Evolutionary conservation across 176 grass and related monocot species (phyloP), one percentile per base, ranked within the genome.

Genomic region (Themeda triandra): DNA sequence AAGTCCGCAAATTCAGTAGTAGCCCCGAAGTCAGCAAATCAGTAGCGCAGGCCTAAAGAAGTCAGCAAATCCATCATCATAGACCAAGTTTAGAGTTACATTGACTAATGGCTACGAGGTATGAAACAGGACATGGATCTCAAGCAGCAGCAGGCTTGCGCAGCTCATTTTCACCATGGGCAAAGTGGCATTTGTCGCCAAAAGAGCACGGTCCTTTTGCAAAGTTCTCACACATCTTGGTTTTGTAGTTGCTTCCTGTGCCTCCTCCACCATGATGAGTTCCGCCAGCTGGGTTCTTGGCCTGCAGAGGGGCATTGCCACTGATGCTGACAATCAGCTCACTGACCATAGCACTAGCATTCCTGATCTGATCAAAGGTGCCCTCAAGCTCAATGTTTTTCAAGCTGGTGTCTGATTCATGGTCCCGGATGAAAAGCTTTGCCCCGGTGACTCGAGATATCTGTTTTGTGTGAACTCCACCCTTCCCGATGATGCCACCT

Each of bases 321-420:
- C 87, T 74, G 33, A 98, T 83, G 67, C 82, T 90, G 40, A 90
- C 84, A 67, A 98, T 98, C 48, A 98, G 68, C 54, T 98, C 95
- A 58, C 80, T 88, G 31, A 98, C 89, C 92, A 93, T 85, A 10
- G 79, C 71, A 24, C 87, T 95, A 27, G 95, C 95, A 59, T 95
- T 74, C 30, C 95, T 95, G 83, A 98, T 95, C 77, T 95, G 95
- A 88, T 95, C 91, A 78, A 98, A 98, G 11, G 91, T 88, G 30
- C 95, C 92, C 83, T 92, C 91, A n/a, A 95, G 86, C 76, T 93
- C 91, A 66, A 98, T 93, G 75, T 98, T 98, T 72, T 88, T 98
- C 82, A 98, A 73, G 66, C 32, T 92, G 21, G 85, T 23, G 23
- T 98, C 85, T 21, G 92, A 88, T 76, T 95, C 92, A 2, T 98